phyloP scores from a whole-genome alignment of 2,329 filamentous ascomycete genomes.

The Trichoderma hamatum region DNA sequence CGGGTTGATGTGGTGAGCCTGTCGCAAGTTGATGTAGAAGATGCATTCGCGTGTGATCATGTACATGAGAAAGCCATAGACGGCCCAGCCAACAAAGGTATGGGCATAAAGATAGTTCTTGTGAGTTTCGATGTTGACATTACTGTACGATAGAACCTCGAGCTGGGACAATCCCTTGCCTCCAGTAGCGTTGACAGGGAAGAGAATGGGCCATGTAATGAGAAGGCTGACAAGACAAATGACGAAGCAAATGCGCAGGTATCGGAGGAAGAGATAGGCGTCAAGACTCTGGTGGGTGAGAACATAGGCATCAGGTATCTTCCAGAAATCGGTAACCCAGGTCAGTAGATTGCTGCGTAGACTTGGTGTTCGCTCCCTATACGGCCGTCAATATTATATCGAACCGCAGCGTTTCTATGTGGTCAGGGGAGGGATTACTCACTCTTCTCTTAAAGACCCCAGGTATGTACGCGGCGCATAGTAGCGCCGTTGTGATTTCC shows the following conservation, averaged over 20 bases:
- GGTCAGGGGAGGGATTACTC: constrained; percentile 32
- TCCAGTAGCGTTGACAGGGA: constrained; percentile 82
- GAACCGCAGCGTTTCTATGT: not conserved
- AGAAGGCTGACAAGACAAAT: constrained; percentile 79
- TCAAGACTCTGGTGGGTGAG: constrained; percentile 88
- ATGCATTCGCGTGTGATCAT: constrained; percentile 88
- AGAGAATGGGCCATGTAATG: constrained; percentile 85
- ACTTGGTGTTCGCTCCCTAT: constrained; percentile 58
- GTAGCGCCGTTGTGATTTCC: constrained; percentile 54
- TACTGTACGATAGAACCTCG: constrained; percentile 45
- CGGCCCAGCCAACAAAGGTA: constrained; percentile 77
- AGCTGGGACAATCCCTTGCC: constrained; percentile 67
- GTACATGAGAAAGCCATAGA: constrained; percentile 86
- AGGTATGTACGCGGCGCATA: constrained; percentile 60
- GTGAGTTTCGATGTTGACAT: constrained; percentile 54
- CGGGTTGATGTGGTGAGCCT: constrained; percentile 88
- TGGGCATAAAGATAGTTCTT: constrained; percentile 77
- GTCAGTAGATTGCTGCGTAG: constrained; percentile 61
- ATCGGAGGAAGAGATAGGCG: constrained; percentile 84
- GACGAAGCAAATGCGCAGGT: constrained; percentile 73
- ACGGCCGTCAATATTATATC: constrained; percentile 27
- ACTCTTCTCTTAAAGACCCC: constrained; percentile 54
- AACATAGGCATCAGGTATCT: constrained; percentile 72
- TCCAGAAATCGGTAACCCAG: constrained; percentile 66
- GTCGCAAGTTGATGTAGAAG: constrained; percentile 90